These are phyloP conservation scores for Tetrahymena elliotti DNA, from an alignment of 73 alveolate genomes.

Conservation along the genomic window DNA sequence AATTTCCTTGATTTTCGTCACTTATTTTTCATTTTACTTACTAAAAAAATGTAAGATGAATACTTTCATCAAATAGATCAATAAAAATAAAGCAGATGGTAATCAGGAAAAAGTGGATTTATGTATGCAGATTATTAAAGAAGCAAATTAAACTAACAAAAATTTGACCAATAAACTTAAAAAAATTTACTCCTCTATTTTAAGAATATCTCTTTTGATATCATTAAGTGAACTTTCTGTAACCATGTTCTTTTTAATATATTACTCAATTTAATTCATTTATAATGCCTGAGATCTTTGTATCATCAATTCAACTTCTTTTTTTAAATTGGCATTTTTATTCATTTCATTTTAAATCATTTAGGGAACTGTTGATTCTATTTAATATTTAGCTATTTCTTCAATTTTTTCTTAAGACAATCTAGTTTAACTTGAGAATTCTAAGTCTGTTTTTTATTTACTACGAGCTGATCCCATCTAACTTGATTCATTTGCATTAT, in stretches of 20 bases:
- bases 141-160: no score
- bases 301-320: neutral
- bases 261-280: neutral
- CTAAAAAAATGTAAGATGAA: no score
- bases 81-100: no score
- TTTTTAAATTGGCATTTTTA: neutral
- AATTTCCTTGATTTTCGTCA: no score
- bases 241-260: neutral
- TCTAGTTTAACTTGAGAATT: neutral
- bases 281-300: neutral
- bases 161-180: neutral
- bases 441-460: neutral
- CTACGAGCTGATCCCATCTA: neutral
- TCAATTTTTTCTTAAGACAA: neutral
- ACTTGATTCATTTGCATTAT: neutral
- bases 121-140: no score
- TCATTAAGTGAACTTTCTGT: neutral
- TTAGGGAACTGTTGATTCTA: neutral
- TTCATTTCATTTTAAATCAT: neutral
- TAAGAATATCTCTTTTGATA: neutral
- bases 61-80: no score
- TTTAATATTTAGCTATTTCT: neutral
- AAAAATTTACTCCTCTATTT: neutral
- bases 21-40: no score
- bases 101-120: no score